A percentile compares a stretch with the other conserved stretches of the same genome.
Evolutionary conservation across 352 stramenopile genomes (phyloP).

Genomic region (Pythium brassicae): DNA sequence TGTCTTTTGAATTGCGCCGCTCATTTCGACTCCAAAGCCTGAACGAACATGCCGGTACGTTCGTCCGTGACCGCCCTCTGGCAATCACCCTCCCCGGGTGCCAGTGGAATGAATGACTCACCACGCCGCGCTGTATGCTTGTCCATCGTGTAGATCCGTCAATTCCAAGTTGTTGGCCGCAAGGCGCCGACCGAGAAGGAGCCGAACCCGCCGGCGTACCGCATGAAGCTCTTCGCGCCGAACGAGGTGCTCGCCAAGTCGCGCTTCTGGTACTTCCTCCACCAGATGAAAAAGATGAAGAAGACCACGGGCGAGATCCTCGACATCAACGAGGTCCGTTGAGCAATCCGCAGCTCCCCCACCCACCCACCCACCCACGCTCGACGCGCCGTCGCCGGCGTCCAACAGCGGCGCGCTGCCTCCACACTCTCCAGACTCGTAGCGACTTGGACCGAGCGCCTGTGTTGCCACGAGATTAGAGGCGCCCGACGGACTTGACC

Average conservation of each 20-base stretch:
- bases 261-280: slow-evolving; percentile 99
- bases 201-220: slow-evolving; percentile 97
- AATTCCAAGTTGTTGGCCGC: slow-evolving; percentile 99
- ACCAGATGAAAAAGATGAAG: slow-evolving; percentile 99
- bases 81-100: no score
- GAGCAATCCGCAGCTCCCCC: background rate
- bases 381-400: background rate
- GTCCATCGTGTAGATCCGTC: slow-evolving; percentile 91
- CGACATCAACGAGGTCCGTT: slow-evolving; percentile 96
- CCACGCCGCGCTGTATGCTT: background rate
- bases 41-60: slow-evolving; percentile 17
- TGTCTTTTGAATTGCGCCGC: background rate
- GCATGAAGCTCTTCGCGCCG: slow-evolving; percentile 97
- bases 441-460: slow-evolving; percentile 60
- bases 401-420: background rate
- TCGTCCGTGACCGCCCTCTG: background rate
- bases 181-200: slow-evolving; percentile 97
- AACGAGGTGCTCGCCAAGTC: slow-evolving; percentile 98
- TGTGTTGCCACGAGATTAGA: slow-evolving; percentile 83
- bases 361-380: background rate
- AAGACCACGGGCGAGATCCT: slow-evolving; percentile 99
- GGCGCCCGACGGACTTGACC: slow-evolving; percentile 3
- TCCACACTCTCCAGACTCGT: slow-evolving; percentile 24
- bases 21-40: slow-evolving; percentile 23
- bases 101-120: background rate